A percentile compares a stretch with the other conserved stretches of the same genome.
Evolutionary conservation across 495 filamentous ascomycete species (phyloP).

Genomic region (Aspergillus homomorphus): DNA sequence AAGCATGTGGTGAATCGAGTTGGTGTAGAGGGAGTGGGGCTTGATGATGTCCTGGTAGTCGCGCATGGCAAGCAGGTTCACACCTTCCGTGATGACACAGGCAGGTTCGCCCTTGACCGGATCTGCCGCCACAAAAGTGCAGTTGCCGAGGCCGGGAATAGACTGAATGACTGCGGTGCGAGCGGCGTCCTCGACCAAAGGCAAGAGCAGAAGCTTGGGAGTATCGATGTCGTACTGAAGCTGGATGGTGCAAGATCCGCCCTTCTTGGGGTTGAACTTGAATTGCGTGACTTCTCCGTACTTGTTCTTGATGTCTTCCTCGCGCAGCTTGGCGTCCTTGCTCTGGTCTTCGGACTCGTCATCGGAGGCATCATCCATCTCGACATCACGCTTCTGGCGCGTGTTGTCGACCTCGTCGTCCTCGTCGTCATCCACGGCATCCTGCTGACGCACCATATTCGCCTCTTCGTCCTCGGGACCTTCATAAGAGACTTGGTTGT

Average conservation of each 20-base stretch:
- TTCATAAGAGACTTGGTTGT: slow-evolving; percentile 82
- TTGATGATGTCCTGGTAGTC: slow-evolving; percentile 83
- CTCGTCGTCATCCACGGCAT: slow-evolving; percentile 39
- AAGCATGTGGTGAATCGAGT: slow-evolving; percentile 85
- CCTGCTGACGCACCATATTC: slow-evolving; percentile 54
- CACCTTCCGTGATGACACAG: slow-evolving; percentile 73
- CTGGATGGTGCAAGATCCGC: slow-evolving; percentile 72
- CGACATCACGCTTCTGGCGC: slow-evolving; percentile 21
- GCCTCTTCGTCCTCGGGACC: slow-evolving; percentile 90
- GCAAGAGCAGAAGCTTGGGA: slow-evolving; percentile 90
- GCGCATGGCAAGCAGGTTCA: slow-evolving; percentile 88
- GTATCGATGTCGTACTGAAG: slow-evolving; percentile 78
- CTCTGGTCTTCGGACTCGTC: slow-evolving; percentile 40
- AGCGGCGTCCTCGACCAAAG: slow-evolving; percentile 75
- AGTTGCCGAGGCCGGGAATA: slow-evolving; percentile 68
- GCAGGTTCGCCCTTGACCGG: slow-evolving; percentile 52
- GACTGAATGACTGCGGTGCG: slow-evolving; percentile 80
- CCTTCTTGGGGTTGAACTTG: slow-evolving; percentile 71
- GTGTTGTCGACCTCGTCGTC: slow-evolving; percentile 40
- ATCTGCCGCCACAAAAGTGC: slow-evolving; percentile 66
- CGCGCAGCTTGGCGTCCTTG: slow-evolving; percentile 50
- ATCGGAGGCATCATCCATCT: slow-evolving; percentile 36
- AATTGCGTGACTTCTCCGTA: slow-evolving; percentile 66
- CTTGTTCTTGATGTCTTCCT: slow-evolving; percentile 63
- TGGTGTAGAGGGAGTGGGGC: slow-evolving; percentile 82